Evolutionary conservation across 2,329 filamentous ascomycete species (phyloP), one percentile per base, ranked within the genome.

Genomic region (Sporothrix variecibatus): DNA sequence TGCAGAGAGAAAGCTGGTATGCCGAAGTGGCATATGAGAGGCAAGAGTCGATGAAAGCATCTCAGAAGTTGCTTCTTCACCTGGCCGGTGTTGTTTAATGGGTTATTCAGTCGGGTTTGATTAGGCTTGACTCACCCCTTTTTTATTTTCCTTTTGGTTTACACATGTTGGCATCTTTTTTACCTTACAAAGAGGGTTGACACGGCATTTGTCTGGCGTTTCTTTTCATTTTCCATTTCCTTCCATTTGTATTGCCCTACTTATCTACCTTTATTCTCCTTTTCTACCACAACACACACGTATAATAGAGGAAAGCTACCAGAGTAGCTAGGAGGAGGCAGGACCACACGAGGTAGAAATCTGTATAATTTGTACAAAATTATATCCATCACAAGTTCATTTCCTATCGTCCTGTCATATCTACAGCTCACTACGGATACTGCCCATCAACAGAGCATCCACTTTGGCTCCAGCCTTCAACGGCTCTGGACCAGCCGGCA

Each of bases 381-480:
- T 20, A 43, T 60, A 8, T 17, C 26, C 20, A 20, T 28, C 11
- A 56, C 15, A 23, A 38, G 3, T 26, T 7, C 23, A 15, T 49
- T 64, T 38, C 23, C 3, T 15, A 46, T 1, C 12, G 17, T 12
- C 4, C 9, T 49, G 23, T 31, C 12, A 26, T 34, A 23, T 77
- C n/a, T 51, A 53, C 15, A 72, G 77, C 65, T 76, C 74, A 53
- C 75, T 75, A 62, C 81, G 82, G 20, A 87, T 74, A 49, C 80
- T 78, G 2, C 90, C 89, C 91, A 98, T 94, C 79, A 98, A 81
- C 78, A 98, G 83, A 11, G 94, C 95, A 75, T 95, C 90, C 3
- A 94, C 90, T 78, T 86, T 89, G 71, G 88, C 83, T 0, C 94
- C 94, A 80, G 92, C 93, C 65, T 85, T 86, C 73, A 94, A 80